phyloP scores from a whole-genome alignment of 1,284 basidiomycete species.

The Peniophora sp. region DNA sequence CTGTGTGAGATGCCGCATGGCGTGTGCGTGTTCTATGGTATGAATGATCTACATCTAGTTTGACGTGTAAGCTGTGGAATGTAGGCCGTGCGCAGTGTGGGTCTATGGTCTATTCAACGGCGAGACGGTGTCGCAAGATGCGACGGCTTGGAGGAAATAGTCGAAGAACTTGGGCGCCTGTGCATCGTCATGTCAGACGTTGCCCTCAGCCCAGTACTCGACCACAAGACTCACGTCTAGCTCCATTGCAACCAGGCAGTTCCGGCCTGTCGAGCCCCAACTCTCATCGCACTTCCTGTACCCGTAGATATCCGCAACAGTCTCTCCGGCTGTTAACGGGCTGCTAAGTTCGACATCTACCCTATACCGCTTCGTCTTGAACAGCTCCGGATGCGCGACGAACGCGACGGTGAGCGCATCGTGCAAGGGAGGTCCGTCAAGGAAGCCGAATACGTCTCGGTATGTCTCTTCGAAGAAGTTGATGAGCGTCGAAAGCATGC shows the following conservation, averaged over 20 bases:
- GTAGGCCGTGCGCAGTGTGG: no score
- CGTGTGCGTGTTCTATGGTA: no score
- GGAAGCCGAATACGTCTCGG: slow-evolving; percentile 63
- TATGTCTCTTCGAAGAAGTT: slow-evolving; percentile 66
- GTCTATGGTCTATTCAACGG: slow-evolving; percentile 34
- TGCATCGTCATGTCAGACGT: not conserved
- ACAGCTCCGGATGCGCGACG: slow-evolving; percentile 55
- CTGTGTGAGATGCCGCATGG: no score
- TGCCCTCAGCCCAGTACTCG: not conserved
- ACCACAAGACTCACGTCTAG: slow-evolving; percentile 46
- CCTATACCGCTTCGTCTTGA: slow-evolving; percentile 49
- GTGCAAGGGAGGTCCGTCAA: slow-evolving; percentile 73
- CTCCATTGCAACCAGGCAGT: slow-evolving; percentile 60
- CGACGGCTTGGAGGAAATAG: slow-evolving; percentile 53
- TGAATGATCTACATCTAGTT: slow-evolving; percentile 1
- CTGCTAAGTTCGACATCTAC: slow-evolving; percentile 73
- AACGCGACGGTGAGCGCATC: slow-evolving; percentile 77
- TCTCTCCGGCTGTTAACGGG: slow-evolving; percentile 60
- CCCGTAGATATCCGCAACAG: slow-evolving; percentile 67
- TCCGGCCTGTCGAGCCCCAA: slow-evolving; percentile 65
- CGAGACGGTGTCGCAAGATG: slow-evolving; percentile 48
- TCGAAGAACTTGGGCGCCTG: slow-evolving; percentile 62
- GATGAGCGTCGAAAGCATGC: slow-evolving; percentile 67
- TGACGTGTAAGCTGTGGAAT: no score
- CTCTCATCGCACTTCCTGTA: slow-evolving; percentile 48